Base-by-base conservation (phyloP, 2,329 filamentous ascomycete species). In the Stemphylium lycopersici region DNA sequence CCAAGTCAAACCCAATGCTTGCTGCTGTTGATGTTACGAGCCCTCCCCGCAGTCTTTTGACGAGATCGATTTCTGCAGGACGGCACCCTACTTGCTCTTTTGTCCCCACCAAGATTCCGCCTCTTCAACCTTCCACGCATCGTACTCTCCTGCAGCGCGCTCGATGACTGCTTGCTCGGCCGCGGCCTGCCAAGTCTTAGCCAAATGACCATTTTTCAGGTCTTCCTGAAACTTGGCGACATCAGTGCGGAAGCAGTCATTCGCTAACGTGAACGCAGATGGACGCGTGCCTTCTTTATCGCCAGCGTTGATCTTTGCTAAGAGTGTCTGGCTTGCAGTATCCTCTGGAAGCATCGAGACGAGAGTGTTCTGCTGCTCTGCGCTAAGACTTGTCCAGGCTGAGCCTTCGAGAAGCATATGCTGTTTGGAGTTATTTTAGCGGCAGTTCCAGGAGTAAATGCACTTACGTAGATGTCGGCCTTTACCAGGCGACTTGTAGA, bases 101-200 rank as follows among this genome's bases (percentile, higher is more conserved):
- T 84, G 80, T 0, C 84, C 84, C 82, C 84, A 87, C 60, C 81
- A 83, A 50, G 77, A 68, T 66, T 87, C 83, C 12, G 80, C 80
- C 54, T 85, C 80, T 40, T 75, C 69, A 40, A 80, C 79, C 67
- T 85, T 82, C 72, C 81, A 84, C 5, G 74, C 73, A 61, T 88
- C 84, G 57, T 83, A 88, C 6, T 78, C 77, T 0, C 86, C 86
- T 0, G 75, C 72, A 1, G 76, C 77, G 10, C 85, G 78, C 56
- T 82, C 77, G 45, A 78, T 65, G 45, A 80, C 79, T 1, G 86
- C 86, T 59, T 78, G 70, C 31, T 78, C 73, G 12, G 86, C 86
- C 51, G 84, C 76, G 2, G 73, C 74, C 53, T 83, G 77, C 85
- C 85, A 89, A 45, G 78, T 77, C 8, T 81, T 80, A n/a, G 81